A percentile compares a stretch with the other conserved stretches of the same genome.
phyloP scores from a whole-genome alignment of 306 rosid species.

The Cucumis cinereus region DNA sequence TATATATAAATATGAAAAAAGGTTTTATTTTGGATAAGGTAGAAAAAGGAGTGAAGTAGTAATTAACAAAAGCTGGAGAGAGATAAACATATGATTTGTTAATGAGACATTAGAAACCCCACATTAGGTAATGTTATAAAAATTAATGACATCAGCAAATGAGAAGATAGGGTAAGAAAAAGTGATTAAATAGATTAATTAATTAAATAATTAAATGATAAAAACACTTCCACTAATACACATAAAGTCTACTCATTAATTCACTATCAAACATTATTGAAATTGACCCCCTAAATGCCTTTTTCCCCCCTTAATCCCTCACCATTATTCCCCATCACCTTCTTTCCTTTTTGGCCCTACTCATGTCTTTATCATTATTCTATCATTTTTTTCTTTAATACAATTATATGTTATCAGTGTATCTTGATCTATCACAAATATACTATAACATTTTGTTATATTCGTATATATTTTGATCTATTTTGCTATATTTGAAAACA shows the following conservation, averaged over 20 bases:
- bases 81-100: not conserved
- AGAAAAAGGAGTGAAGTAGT: not conserved
- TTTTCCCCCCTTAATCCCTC: not conserved
- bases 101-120: not conserved
- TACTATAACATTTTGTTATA: too few relatives aligned
- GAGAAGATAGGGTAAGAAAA: not conserved
- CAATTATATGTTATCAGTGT: too few relatives aligned
- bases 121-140: not conserved
- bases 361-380: too few relatives aligned
- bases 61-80: not conserved
- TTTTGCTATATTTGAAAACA: too few relatives aligned
- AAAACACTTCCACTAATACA: constrained; percentile 22
- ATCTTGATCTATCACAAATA: too few relatives aligned
- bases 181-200: not conserved
- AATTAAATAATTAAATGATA: constrained; percentile 20
- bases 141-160: not conserved
- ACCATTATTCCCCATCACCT: constrained; percentile 16
- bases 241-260: constrained; percentile 9
- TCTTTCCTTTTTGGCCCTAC: not conserved
- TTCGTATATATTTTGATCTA: too few relatives aligned
- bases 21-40: not conserved
- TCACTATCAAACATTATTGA: constrained; percentile 11
- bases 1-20: too few relatives aligned
- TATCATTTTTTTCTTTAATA: too few relatives aligned
- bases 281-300: not conserved